Conservation (phyloP, 2,329 filamentous ascomycete genomes). For the Colletotrichum liaoningense region DNA sequence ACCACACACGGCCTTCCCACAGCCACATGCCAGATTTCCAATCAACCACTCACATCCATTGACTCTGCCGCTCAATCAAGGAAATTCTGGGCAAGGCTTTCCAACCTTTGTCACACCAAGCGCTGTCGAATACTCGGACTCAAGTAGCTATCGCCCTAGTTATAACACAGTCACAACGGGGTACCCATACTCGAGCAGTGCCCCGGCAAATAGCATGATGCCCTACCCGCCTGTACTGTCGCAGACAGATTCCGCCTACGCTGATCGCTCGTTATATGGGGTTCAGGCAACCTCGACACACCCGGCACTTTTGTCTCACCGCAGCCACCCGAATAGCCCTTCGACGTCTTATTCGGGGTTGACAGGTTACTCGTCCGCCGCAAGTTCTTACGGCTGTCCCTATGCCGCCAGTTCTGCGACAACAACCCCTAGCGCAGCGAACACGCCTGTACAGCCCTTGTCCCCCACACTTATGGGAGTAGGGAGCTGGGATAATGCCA, state of each 20-base stretch:
- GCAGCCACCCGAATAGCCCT: neutral
- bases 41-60: neutral
- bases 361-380: neutral
- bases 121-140: neutral
- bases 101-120: neutral
- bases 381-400: neutral
- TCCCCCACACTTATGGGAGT: neutral
- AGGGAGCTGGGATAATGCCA: neutral
- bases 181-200: neutral
- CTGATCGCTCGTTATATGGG: no score
- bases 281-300: neutral
- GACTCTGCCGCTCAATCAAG: neutral
- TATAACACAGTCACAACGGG: neutral
- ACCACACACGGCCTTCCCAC: neutral
- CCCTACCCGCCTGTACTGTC: no score
- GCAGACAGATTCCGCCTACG: neutral
- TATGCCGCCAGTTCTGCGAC: neutral
- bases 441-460: neutral
- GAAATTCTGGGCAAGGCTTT: neutral
- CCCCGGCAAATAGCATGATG: neutral
- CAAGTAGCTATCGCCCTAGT: neutral
- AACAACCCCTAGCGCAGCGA: neutral
- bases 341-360: neutral
- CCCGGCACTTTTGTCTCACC: neutral
- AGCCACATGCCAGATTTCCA: neutral